Percentiles rank a stretch among this genome's conserved stretches.
phyloP scores from a whole-genome alignment of 345 rosid genomes.

The Rhizophora apiculata region DNA sequence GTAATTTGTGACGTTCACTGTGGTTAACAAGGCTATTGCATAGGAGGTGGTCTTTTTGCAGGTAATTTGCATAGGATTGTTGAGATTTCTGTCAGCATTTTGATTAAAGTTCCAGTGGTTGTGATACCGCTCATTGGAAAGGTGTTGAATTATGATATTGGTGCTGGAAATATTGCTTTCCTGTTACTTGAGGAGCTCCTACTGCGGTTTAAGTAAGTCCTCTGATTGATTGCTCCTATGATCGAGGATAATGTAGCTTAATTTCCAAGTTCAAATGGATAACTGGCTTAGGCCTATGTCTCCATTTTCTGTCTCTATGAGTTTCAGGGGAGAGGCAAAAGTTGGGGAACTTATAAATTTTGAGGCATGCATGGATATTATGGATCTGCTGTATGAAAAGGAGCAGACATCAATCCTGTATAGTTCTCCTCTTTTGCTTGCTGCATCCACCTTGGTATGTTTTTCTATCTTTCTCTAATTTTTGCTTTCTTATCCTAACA shows the following conservation, averaged over 20 bases:
- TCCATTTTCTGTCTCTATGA: background rate
- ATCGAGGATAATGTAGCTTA: background rate
- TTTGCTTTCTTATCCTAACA: background rate
- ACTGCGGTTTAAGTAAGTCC: conserved; percentile 51
- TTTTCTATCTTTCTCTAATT: background rate
- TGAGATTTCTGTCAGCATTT: conserved; percentile 7
- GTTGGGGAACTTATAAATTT: conserved; percentile 62
- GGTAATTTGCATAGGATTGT: conserved; percentile 35
- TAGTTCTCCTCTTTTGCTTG: conserved; percentile 52
- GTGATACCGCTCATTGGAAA: conserved; percentile 13
- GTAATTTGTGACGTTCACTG: conserved; percentile 4
- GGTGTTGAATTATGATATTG: conserved; percentile 68
- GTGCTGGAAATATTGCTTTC: conserved; percentile 48
- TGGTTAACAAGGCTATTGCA: conserved; percentile 20
- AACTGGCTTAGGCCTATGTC: background rate
- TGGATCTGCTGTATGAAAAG: conserved; percentile 86
- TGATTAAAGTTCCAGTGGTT: conserved; percentile 6
- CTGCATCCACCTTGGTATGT: conserved; percentile 72
- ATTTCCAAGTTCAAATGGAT: background rate
- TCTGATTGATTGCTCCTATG: background rate
- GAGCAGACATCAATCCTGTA: conserved; percentile 53
- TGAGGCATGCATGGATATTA: conserved; percentile 75
- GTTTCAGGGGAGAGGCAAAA: conserved; percentile 58
- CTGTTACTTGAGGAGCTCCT: conserved; percentile 54
- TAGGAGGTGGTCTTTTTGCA: conserved; percentile 67